phyloP scores from a whole-genome alignment of 306 rosid species.

The Citrullus mucosospermus region DNA sequence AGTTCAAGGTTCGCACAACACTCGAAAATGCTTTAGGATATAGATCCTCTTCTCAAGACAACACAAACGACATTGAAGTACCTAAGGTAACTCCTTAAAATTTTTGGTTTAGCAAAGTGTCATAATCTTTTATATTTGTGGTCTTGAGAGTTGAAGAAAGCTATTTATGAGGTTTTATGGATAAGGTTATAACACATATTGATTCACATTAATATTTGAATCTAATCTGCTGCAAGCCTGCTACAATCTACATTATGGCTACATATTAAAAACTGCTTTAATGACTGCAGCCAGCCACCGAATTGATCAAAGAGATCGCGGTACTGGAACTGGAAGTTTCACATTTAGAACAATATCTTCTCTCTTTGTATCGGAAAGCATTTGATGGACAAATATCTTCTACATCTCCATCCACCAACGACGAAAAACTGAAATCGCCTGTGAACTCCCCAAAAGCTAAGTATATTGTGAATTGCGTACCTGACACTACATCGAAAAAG shows the following conservation, averaged over 20 bases:
- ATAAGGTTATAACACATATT: background rate
- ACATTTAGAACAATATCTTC: conserved; percentile 93
- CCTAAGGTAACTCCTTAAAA: conserved; percentile 50
- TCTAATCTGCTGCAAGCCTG: background rate
- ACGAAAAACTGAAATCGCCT: conserved; percentile 30
- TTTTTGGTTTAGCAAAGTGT: background rate
- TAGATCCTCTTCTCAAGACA: conserved; percentile 35
- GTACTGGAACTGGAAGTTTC: conserved; percentile 79
- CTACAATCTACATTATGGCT: background rate
- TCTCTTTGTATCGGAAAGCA: conserved; percentile 76
- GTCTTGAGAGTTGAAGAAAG: background rate
- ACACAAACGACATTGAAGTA: conserved; percentile 26
- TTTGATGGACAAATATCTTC: conserved; percentile 61
- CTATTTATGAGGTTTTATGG: background rate
- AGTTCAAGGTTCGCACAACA: conserved; percentile 58
- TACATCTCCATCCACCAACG: conserved; percentile 43
- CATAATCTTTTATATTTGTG: background rate
- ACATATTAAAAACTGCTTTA: conserved; percentile 2
- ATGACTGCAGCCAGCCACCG: conserved; percentile 71
- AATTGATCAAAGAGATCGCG: conserved; percentile 83
- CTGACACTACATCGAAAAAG: conserved; percentile 21
- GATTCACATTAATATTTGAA: background rate
- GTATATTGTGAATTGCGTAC: conserved; percentile 23
- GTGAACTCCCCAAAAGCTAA: conserved; percentile 25
- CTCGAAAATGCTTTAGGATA: conserved; percentile 72